Base-by-base conservation (phyloP, 148 eudicot species). In the Talinum fruticosum region DNA sequence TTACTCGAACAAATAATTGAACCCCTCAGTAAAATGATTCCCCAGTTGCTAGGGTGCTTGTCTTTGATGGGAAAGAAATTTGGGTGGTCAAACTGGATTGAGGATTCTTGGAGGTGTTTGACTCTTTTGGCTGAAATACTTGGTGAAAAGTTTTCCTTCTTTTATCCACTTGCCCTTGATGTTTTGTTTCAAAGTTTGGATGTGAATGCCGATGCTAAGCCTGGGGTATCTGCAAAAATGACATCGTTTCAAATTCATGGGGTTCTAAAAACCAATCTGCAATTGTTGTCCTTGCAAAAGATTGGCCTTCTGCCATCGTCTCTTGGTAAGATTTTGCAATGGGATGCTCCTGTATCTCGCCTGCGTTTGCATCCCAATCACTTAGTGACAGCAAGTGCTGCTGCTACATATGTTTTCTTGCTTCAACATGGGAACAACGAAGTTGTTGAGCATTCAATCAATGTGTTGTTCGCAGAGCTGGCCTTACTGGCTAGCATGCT, bases 81-180 rank as follows among this genome's bases (percentile, higher is more conserved):
- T 77, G 97, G 97, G 59, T 96, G 97, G 97, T 86, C 93, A 37
- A 88, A 84, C 72, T 96, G 97, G 97, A 91, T 90, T 75, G 89
- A 79, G 83, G 97, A 96, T 84, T 96, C 89, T 51, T 96, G 99
- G 99, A 90, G 91, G 81, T 93, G 97, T 81, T 86, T 96, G 89
- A 96, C 99, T 75, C 96, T 96, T 79, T 84, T 96, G 87, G 99
- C 99, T 32, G 99, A 96, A 84, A 96, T 96, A 79, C 79, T 96
- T 73, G 83, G 93, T 75, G 97, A 96, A 64, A 87, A 83, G 86
- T 93, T 93, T 87, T 79, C 94, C 33, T 54, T 75, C 70, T 91
- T 87, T 79, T 96, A 93, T 82, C 85, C 97, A 57, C 77, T 79
- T 81, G 97, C 90, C 73, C 86, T 88, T 76, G 93, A 91, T 82